These are phyloP conservation scores for Solanum infundibuliforme DNA, from an alignment of 257 asterid genomes.

Conservation along the genomic window DNA sequence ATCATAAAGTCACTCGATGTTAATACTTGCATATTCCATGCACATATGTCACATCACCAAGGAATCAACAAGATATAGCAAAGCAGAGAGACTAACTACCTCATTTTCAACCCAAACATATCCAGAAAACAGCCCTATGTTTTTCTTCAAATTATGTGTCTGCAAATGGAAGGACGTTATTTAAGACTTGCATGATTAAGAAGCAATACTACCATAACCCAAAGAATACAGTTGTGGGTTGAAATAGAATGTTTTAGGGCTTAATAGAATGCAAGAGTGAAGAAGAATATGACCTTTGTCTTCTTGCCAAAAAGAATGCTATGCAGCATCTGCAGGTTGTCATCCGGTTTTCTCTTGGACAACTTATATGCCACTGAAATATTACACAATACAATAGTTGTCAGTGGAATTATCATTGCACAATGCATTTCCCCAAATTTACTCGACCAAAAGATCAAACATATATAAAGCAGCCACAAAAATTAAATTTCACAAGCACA, in stretches of 20 bases:
- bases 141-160: constrained; percentile 65
- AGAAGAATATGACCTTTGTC: constrained; percentile 41
- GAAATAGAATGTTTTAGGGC: neutral
- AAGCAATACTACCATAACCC: neutral
- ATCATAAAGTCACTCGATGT: neutral
- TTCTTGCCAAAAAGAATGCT: constrained; percentile 77
- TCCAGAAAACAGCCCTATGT: constrained; percentile 89
- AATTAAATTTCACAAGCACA: neutral
- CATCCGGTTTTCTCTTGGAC: constrained; percentile 90
- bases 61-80: neutral
- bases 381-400: neutral
- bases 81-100: constrained; percentile 25
- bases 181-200: neutral
- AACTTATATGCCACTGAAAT: constrained; percentile 81
- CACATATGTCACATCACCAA: neutral
- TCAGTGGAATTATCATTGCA: neutral
- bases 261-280: neutral
- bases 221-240: neutral
- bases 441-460: neutral
- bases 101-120: constrained; percentile 79
- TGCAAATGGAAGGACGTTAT: constrained; percentile 19
- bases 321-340: constrained; percentile 77
- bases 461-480: neutral
- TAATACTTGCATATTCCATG: neutral
- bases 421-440: neutral